Evolutionary conservation across 2,329 filamentous ascomycete species (phyloP).

Genomic region (Penicillium capsulatum): DNA sequence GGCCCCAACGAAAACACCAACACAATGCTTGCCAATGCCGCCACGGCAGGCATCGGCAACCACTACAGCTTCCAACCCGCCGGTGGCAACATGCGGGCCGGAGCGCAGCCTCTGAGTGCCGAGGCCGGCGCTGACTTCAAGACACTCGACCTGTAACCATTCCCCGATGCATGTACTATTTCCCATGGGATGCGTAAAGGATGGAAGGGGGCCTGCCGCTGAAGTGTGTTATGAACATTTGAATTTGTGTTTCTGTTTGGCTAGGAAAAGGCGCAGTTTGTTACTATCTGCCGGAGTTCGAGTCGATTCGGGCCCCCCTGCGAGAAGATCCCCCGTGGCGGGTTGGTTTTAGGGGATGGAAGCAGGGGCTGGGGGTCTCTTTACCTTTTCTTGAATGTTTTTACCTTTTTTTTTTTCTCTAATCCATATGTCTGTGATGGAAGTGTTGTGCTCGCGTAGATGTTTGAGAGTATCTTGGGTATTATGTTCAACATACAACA

Average conservation of each 20-base stretch:
- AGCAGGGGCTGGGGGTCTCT: constrained; percentile 7
- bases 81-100: constrained; percentile 27
- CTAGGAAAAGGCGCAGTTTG: constrained; percentile 31
- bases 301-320: constrained; percentile 14
- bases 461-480: not conserved
- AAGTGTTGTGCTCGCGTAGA: constrained; percentile 4
- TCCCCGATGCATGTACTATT: constrained; percentile 24
- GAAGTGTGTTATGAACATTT: constrained; percentile 27
- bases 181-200: constrained; percentile 16
- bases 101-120: constrained; percentile 40
- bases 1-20: constrained; percentile 41
- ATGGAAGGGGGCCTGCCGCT: constrained; percentile 7
- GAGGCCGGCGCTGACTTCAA: constrained; percentile 41
- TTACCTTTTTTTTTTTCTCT: constrained; percentile 14
- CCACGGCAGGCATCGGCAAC: constrained; percentile 35
- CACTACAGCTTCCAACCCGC: constrained; percentile 41
- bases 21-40: constrained; percentile 34
- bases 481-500: too few relatives aligned
- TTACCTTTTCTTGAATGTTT: constrained; percentile 19
- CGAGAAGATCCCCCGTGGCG: constrained; percentile 6
- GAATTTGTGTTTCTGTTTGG: constrained; percentile 19
- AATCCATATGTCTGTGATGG: constrained; percentile 22
- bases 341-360: constrained; percentile 12
- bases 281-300: constrained; percentile 23
- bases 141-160: constrained; percentile 39